phyloP scores from a whole-genome alignment of 2,329 filamentous ascomycete species.

The Clonostachys rhizophaga region DNA sequence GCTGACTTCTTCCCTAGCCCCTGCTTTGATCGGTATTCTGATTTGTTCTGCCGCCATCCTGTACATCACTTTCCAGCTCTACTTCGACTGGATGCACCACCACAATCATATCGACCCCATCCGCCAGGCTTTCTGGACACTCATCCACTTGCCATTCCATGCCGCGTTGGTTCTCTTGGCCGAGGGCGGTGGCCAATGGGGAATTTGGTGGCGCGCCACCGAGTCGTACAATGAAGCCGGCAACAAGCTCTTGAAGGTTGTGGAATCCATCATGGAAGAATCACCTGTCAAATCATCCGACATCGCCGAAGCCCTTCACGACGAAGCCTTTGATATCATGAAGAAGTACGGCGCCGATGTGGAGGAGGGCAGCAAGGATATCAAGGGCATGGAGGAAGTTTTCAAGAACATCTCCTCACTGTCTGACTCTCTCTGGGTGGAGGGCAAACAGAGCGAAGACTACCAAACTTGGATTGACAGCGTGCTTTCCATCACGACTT shows the following conservation, averaged over 20 bases:
- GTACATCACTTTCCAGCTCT: constrained; percentile 39
- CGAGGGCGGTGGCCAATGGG: constrained; percentile 44
- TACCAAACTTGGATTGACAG: constrained; percentile 42
- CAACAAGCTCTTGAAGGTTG: not conserved
- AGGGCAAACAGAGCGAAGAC: not conserved
- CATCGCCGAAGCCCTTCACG: not conserved
- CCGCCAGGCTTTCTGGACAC: constrained; percentile 54
- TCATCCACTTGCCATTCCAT: constrained; percentile 59
- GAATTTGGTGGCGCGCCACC: not conserved
- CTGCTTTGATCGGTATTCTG: constrained; percentile 31
- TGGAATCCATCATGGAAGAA: not conserved
- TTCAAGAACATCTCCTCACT: not conserved
- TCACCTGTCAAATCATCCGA: not conserved
- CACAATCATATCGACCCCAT: constrained; percentile 47
- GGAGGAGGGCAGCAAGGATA: not conserved
- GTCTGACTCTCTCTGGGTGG: not conserved
- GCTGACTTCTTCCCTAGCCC: constrained; percentile 15
- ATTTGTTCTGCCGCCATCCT: constrained; percentile 31
- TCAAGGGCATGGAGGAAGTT: not conserved
- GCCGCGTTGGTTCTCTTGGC: constrained; percentile 59
- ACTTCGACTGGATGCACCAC: constrained; percentile 62
- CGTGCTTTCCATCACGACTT: constrained; percentile 15
- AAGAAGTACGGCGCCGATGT: not conserved
- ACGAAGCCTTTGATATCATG: not conserved
- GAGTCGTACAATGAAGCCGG: not conserved